Evolutionary conservation across 805 yeast species (phyloP), one percentile per base, ranked within the genome.

Genomic region (Saturnispora zaruensis): DNA sequence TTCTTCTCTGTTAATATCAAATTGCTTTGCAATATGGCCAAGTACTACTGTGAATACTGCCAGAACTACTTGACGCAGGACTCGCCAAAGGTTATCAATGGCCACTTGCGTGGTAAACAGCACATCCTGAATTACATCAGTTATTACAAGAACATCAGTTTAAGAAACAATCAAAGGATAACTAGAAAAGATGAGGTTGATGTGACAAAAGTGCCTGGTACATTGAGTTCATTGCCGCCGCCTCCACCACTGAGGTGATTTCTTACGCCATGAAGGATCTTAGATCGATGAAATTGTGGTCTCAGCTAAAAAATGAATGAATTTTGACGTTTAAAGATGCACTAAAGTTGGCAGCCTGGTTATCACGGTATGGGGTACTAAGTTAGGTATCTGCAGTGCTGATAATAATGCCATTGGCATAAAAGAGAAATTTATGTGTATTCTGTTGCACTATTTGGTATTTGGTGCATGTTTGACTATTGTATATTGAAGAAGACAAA

Each of bases 41-140:
- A 82, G 55, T 85, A 82, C 64, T 84, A 82, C 67, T 88, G 96
- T 66, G 93, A 84, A 57, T 88, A 87, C 63, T 88, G 96, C 63
- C 80, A 80, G 60, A 79, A 88, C 18, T 83, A 84, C 58, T 69
- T 89, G 51, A 88, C 96, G 1, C 96, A 88, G 63, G 96, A 87
- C 65, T 84, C 93, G n/a, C 71, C 79, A 58, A 84, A 93, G 67
- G 96, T 88, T 49, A 68, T 96, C 21, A 82, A 84, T 59, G 81
- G 88, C 40, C 96, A 88, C 65, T 64, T 85, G 40, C 69, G 75
- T 37, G 96, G 96, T 8, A 79, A 77, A 57, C 82, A 85, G 64
- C 96, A 88, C 65, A 70, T 85, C 41, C 74, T 77, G 11, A 45
- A 45, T 51, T 38, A 38, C 14, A 13, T 23, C 6, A 23, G n/a